Evolutionary conservation across 2,329 filamentous ascomycete genomes (phyloP), one percentile per base, ranked within the genome.

Genomic region (Fonsecaea monophora): DNA sequence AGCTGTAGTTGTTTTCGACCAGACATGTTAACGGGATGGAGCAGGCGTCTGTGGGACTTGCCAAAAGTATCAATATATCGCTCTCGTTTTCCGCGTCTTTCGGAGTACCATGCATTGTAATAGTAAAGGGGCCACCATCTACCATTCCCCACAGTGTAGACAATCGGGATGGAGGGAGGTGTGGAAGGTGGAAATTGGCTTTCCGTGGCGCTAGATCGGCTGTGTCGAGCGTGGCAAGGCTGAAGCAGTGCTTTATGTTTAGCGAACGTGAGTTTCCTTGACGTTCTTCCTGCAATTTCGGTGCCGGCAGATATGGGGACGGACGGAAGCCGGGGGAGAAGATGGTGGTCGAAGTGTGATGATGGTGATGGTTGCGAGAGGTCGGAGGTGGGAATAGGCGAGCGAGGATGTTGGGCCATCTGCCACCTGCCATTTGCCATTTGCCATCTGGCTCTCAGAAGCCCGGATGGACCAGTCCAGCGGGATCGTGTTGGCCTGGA

Each of bases 1-100:
- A 86, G 73, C 74, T 87, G 70, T 85, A 74, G 57, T 53, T 32
- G 45, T 42, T 42, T 12, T 42, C 13, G 35, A 38, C 35, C 35
- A 38, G 9, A 9, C n/a, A 13, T 2, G 42, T 48, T 12, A 13
- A 48, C 7, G 7, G 21, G 42, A 25, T 12, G 42, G 9, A 5
- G 21, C 18, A 2, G 18, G 18, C 21, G 25, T 50, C 45, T 50
- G 13, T 30, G 45, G 21, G 18, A 50, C 2, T 25, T 18, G 21
- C 30, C 53, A 55, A 55, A 55, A 55, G 53, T 55, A 55, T 37
- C 53, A 55, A 48, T 48, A 21, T 21, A 21, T 48, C 21, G n/a
- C 42, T 21, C 15, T 40, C 12, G 13, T 42, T 48, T 25, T 3
- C 10, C 21, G 45, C 45, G 15, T 50, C 10, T 10, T 12, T 10